Conservation (phyloP, 176 grass and related monocot species). For the Luzula sylvatica region DNA sequence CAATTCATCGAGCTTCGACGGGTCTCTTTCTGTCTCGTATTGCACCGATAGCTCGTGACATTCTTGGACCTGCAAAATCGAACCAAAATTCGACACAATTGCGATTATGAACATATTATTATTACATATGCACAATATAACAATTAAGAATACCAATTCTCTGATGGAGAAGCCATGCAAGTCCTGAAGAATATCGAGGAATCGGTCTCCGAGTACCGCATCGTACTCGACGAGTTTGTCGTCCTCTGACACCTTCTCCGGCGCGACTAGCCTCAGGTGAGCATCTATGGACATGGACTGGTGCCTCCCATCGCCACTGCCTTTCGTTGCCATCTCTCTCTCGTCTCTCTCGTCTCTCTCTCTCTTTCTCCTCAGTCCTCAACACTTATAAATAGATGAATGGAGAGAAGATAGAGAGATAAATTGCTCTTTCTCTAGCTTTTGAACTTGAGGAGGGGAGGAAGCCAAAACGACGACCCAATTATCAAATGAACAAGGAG, state of each 20-base stretch:
- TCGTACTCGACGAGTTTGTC: constrained; percentile 46
- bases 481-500: too few relatives aligned
- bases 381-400: too few relatives aligned
- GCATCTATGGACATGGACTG: constrained; percentile 28
- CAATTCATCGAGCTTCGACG: constrained; percentile 39
- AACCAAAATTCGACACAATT: neutral
- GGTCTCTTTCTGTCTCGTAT: constrained; percentile 36
- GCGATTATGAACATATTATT: neutral
- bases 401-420: too few relatives aligned
- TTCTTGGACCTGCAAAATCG: constrained; percentile 61
- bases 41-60: constrained; percentile 62
- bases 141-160: constrained; percentile 29
- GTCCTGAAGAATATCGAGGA: constrained; percentile 37
- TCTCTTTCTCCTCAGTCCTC: neutral
- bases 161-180: constrained; percentile 31
- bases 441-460: too few relatives aligned
- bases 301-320: neutral
- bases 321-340: constrained; percentile 7
- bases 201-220: constrained; percentile 34
- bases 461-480: too few relatives aligned
- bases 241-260: constrained; percentile 42
- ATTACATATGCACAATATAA: neutral
- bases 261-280: constrained; percentile 37
- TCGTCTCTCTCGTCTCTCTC: constrained; percentile 2
- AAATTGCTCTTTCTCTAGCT: too few relatives aligned